phyloP scores from a whole-genome alignment of 2,329 filamentous ascomycete species.

The Septoria linicola region DNA sequence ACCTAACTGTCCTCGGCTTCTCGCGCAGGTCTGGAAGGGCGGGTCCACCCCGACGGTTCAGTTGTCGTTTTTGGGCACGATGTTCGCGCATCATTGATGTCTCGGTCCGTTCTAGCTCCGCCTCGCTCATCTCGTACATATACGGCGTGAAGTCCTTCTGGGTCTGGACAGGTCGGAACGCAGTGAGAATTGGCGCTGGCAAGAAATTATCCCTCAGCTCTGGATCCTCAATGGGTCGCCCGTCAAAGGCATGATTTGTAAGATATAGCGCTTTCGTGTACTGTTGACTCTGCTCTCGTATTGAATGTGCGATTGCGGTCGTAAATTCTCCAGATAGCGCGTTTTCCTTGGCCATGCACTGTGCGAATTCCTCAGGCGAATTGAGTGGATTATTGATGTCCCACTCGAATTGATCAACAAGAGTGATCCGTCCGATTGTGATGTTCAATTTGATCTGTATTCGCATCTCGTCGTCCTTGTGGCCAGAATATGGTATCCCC shows the following conservation, averaged over 20 bases:
- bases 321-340: constrained; percentile 93
- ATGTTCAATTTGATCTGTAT: constrained; percentile 95
- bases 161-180: constrained; percentile 87
- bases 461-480: constrained; percentile 99
- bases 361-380: constrained; percentile 90
- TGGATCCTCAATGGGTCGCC: constrained; percentile 85
- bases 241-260: constrained; percentile 91
- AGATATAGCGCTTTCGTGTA: constrained; percentile 93
- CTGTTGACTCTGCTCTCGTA: constrained; percentile 90
- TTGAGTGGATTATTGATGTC: constrained; percentile 95
- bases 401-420: constrained; percentile 98
- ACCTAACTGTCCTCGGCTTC: constrained; percentile 86
- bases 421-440: constrained; percentile 88
- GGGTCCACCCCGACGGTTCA: constrained; percentile 89
- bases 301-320: constrained; percentile 95
- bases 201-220: constrained; percentile 85
- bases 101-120: constrained; percentile 85
- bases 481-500: constrained; percentile 84
- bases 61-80: constrained; percentile 88
- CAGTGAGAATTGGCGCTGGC: constrained; percentile 74
- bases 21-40: constrained; percentile 95
- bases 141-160: constrained; percentile 94
- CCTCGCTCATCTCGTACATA: constrained; percentile 88
- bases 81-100: constrained; percentile 92
- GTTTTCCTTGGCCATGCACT: constrained; percentile 83